Percentiles rank a stretch among this genome's conserved stretches.
Evolutionary conservation across 805 yeast species (phyloP).

Genomic region (Pichia kluyveri): DNA sequence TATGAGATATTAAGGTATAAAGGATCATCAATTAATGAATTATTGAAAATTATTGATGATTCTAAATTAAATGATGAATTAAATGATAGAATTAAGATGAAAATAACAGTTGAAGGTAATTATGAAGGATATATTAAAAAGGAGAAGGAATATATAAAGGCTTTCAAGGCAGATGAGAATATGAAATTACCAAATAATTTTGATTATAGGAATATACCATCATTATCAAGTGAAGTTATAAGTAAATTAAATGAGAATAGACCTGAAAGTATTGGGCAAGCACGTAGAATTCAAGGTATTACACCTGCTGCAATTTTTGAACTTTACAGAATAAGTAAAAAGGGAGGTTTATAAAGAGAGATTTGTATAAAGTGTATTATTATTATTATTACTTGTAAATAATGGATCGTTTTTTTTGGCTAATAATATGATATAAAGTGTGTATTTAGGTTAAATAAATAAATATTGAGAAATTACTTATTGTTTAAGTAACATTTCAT

Average conservation of each 20-base stretch:
- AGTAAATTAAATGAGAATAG: slow-evolving; percentile 59
- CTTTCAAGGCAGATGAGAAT: slow-evolving; percentile 78
- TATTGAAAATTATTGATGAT: slow-evolving; percentile 29
- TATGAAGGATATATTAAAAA: slow-evolving; percentile 73
- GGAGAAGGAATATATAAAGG: slow-evolving; percentile 61
- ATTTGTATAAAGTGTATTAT: too few relatives aligned
- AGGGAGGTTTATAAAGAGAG: slow-evolving; percentile 7
- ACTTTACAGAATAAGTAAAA: slow-evolving; percentile 47
- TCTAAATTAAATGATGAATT: slow-evolving; percentile 16
- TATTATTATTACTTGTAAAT: too few relatives aligned
- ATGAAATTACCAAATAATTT: slow-evolving; percentile 59
- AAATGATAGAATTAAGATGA: slow-evolving; percentile 41
- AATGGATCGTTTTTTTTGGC: too few relatives aligned
- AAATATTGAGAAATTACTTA: not conserved
- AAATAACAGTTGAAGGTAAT: slow-evolving; percentile 69
- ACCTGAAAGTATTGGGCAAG: slow-evolving; percentile 92
- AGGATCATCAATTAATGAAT: slow-evolving; percentile 26
- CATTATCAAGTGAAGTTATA: slow-evolving; percentile 72
- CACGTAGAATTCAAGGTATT: slow-evolving; percentile 87
- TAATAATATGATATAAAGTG: too few relatives aligned
- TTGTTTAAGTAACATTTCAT: slow-evolving; percentile 6
- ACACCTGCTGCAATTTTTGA: slow-evolving; percentile 90
- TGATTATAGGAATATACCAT: slow-evolving; percentile 49
- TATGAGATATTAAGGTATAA: slow-evolving; percentile 63
- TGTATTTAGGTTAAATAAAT: too few relatives aligned